A percentile compares a stretch with the other conserved stretches of the same genome.
These are phyloP conservation scores for Penicillium lagena DNA, from an alignment of 495 filamentous ascomycete genomes.

Conservation along the genomic window DNA sequence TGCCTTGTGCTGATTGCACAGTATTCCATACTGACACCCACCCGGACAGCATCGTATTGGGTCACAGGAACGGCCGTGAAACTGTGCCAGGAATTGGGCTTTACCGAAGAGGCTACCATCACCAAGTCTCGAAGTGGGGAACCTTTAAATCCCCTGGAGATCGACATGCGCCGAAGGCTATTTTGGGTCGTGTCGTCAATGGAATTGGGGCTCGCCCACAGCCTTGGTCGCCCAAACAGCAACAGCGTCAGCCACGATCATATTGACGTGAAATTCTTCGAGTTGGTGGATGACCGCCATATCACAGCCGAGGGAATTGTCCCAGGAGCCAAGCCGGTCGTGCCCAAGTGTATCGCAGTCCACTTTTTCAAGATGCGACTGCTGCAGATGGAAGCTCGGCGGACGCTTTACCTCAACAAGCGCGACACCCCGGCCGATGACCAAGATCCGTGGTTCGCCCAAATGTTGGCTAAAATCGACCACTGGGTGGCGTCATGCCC, in stretches of 20 bases:
- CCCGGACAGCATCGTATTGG: constrained; percentile 84
- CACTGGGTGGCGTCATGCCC: constrained; percentile 63
- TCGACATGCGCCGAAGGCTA: constrained; percentile 83
- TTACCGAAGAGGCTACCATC: constrained; percentile 81
- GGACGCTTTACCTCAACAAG: constrained; percentile 76
- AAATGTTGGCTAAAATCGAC: constrained; percentile 71
- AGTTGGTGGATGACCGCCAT: constrained; percentile 67
- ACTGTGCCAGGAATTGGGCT: constrained; percentile 77
- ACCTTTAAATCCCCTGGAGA: constrained; percentile 54
- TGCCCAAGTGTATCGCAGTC: constrained; percentile 79
- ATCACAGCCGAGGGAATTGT: constrained; percentile 75
- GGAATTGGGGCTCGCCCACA: constrained; percentile 83
- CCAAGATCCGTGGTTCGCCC: constrained; percentile 73
- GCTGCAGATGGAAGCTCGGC: constrained; percentile 78
- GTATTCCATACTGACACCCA: constrained; percentile 88
- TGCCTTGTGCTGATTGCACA: constrained; percentile 81
- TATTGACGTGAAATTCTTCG: constrained; percentile 76
- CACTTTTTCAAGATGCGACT: constrained; percentile 92
- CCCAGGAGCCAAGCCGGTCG: constrained; percentile 54
- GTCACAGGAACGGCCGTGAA: constrained; percentile 79
- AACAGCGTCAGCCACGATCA: constrained; percentile 74
- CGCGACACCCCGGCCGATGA: constrained; percentile 65
- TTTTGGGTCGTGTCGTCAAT: constrained; percentile 81
- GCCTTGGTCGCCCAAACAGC: constrained; percentile 74
- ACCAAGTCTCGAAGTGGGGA: constrained; percentile 42